These are phyloP conservation scores for Kernera saxatilis DNA, from an alignment of 345 rosid genomes.

Conservation along the genomic window DNA sequence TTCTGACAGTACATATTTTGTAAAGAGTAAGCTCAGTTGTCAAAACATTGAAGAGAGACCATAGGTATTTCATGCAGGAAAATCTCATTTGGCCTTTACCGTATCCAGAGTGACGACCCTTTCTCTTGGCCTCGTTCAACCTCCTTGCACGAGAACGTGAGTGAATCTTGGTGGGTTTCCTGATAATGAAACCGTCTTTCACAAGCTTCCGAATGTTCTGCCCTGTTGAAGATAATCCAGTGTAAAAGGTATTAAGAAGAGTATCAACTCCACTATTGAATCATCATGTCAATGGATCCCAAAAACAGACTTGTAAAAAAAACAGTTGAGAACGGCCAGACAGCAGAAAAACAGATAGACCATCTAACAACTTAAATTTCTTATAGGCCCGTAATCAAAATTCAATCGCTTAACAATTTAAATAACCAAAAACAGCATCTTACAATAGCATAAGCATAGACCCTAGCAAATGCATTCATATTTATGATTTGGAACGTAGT, in stretches of 20 bases:
- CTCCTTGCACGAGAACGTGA: conserved; percentile 72
- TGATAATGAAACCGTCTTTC: conserved; percentile 67
- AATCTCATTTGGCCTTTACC: conserved; percentile 33
- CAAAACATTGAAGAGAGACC: too few relatives aligned
- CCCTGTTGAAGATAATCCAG: conserved; percentile 32
- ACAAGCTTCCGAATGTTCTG: conserved; percentile 75
- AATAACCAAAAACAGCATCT: neutral
- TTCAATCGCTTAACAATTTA: neutral
- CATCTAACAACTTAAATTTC: too few relatives aligned
- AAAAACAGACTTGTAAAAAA: too few relatives aligned
- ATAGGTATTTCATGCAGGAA: neutral
- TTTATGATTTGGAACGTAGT: neutral
- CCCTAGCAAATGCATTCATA: neutral
- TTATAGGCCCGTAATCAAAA: neutral
- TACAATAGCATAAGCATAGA: neutral
- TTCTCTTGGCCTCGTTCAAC: conserved; percentile 69
- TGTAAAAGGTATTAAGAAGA: neutral
- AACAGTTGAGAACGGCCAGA: too few relatives aligned
- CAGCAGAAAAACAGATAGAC: too few relatives aligned
- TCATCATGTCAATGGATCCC: neutral
- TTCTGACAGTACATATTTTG: too few relatives aligned
- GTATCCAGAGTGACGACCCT: conserved; percentile 79
- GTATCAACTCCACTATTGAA: neutral
- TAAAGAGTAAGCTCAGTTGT: too few relatives aligned
- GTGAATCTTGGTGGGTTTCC: conserved; percentile 77